Conservation (phyloP, 2,329 filamentous ascomycete genomes). For the Botryotinia convoluta region DNA sequence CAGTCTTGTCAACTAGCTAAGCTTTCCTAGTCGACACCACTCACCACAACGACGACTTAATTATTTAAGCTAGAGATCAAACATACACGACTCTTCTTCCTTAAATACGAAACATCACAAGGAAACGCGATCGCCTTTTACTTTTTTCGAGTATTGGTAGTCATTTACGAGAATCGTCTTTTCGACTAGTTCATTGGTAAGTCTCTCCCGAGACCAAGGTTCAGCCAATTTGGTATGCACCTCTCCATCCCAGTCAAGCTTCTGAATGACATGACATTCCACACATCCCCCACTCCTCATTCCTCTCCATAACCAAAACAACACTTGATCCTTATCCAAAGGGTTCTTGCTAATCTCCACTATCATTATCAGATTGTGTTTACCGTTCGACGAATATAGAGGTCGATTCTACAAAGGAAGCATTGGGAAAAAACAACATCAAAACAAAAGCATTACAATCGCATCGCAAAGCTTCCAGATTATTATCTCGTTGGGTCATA, state of each 20-base stretch:
- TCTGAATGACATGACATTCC: constrained; percentile 16
- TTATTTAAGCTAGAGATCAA: not conserved
- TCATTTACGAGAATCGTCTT: not conserved
- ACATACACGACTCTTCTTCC: not conserved
- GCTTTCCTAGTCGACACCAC: not conserved
- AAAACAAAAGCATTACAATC: not conserved
- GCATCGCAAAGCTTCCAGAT: not conserved
- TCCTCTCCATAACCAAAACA: constrained; percentile 14
- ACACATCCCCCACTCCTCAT: constrained; percentile 6
- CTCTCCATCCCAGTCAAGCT: constrained; percentile 6
- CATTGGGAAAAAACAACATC: not conserved
- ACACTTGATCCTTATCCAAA: constrained; percentile 8
- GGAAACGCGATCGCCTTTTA: not conserved
- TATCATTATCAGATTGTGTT: constrained; percentile 14
- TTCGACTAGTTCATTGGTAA: constrained; percentile 3
- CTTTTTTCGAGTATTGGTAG: not conserved
- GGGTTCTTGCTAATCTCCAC: constrained; percentile 20
- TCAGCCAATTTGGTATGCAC: constrained; percentile 15
- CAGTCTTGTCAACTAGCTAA: not conserved
- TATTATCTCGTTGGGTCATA: not conserved
- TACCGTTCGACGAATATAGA: not conserved
- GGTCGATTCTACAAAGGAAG: not conserved
- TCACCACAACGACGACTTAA: constrained; percentile 1
- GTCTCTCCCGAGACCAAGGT: constrained; percentile 17
- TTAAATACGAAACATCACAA: not conserved